Conservation (phyloP, 768 basidiomycete genomes). For the Baorangia bicolor region DNA sequence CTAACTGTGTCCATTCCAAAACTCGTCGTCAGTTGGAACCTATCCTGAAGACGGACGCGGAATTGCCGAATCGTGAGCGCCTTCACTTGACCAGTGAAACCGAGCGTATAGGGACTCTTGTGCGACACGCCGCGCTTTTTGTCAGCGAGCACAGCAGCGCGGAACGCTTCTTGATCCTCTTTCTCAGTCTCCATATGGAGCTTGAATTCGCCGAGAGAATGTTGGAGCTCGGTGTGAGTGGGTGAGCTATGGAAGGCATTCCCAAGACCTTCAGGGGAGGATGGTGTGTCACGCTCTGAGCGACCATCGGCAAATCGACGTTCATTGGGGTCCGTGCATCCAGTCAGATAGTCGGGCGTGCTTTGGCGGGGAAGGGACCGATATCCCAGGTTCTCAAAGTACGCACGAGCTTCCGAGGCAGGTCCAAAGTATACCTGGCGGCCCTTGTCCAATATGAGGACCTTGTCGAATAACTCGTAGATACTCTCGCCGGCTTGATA, state of each 20-base stretch:
- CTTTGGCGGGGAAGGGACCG: constrained; percentile 76
- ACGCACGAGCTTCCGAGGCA: constrained; percentile 66
- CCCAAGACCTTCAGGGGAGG: constrained; percentile 67
- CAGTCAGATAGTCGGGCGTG: constrained; percentile 83
- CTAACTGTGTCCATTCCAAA: constrained; percentile 59
- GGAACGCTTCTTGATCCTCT: constrained; percentile 73
- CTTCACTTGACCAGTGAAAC: constrained; percentile 70
- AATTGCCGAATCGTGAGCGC: constrained; percentile 74
- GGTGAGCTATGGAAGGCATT: constrained; percentile 54
- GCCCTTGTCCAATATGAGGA: constrained; percentile 78
- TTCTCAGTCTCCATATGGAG: constrained; percentile 55
- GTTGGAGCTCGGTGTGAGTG: constrained; percentile 43
- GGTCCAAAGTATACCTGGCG: constrained; percentile 82
- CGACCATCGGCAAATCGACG: constrained; percentile 71
- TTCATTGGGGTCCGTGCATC: constrained; percentile 83
- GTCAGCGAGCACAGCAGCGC: constrained; percentile 68
- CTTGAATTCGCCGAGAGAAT: constrained; percentile 56
- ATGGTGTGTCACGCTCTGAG: constrained; percentile 54
- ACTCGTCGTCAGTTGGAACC: constrained; percentile 73
- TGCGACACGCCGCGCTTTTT: constrained; percentile 77
- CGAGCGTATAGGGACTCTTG: constrained; percentile 81
- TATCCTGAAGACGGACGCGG: constrained; percentile 69
- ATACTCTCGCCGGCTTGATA: constrained; percentile 84
- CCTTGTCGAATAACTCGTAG: constrained; percentile 82
- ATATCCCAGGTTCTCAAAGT: constrained; percentile 77